Evolutionary conservation across 306 rosid genomes (phyloP).

Genomic region (Corylus americana): DNA sequence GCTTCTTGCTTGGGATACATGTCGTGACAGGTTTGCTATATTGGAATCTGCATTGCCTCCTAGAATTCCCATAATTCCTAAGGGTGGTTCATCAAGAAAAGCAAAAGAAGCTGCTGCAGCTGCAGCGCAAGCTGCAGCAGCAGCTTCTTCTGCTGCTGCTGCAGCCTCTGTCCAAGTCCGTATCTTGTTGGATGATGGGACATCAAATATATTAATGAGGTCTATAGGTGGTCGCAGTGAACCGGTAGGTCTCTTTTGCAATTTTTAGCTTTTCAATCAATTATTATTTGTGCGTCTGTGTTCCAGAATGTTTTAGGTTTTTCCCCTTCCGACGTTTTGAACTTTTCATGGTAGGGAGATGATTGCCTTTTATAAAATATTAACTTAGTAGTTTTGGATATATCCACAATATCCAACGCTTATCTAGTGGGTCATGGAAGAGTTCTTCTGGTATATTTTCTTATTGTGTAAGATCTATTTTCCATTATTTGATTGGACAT

Average conservation of each 20-base stretch:
- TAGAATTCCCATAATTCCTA: conserved; percentile 78
- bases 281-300: conserved; percentile 15
- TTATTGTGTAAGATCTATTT: not conserved
- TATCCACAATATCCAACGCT: not conserved
- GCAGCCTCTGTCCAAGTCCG: conserved; percentile 98
- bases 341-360: conserved; percentile 8
- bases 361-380: not conserved
- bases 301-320: conserved; percentile 17
- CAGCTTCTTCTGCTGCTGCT: conserved; percentile 97
- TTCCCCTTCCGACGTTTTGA: not conserved
- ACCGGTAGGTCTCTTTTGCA: conserved; percentile 60
- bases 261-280: conserved; percentile 8
- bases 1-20: conserved; percentile 97
- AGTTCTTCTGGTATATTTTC: not conserved
- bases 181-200: conserved; percentile 95
- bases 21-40: conserved; percentile 95
- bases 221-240: conserved; percentile 92
- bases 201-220: conserved; percentile 90
- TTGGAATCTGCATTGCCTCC: conserved; percentile 82
- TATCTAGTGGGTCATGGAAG: not conserved
- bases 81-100: conserved; percentile 85
- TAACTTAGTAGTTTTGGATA: not conserved
- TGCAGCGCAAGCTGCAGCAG: conserved; percentile 96
- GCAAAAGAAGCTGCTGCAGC: conserved; percentile 97
- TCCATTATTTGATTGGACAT: not conserved